Conservation (phyloP, 305 asterid genomes). For the Fraxinus platypoda region DNA sequence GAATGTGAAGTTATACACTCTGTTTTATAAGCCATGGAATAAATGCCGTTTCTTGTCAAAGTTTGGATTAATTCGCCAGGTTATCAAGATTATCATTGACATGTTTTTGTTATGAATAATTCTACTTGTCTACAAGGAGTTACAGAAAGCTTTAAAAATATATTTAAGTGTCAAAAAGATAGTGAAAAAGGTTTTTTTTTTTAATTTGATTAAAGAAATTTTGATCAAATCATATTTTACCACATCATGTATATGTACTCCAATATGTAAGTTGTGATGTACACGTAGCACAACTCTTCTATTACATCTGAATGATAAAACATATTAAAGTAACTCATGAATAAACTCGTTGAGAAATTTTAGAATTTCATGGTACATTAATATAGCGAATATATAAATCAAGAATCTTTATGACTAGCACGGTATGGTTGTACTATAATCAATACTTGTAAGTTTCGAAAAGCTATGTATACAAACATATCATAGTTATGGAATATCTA, state of each 20-base stretch:
- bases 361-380: not conserved
- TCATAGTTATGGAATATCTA: not conserved
- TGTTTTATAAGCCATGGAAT: not conserved
- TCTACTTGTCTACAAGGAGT: no score
- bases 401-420: not conserved
- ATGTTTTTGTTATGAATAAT: not conserved
- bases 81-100: not conserved
- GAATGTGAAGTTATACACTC: not conserved
- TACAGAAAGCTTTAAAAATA: no score
- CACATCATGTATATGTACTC: no score
- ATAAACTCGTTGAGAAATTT: not conserved
- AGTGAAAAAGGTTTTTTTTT: no score
- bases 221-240: no score
- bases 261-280: no score
- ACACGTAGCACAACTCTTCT: no score
- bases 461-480: not conserved
- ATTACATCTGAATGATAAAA: not conserved
- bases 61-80: not conserved
- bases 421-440: not conserved
- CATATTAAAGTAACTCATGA: not conserved
- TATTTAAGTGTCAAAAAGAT: no score
- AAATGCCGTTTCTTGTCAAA: not conserved
- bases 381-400: not conserved
- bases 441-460: not conserved
- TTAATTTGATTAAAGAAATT: no score